A percentile compares a stretch with the other conserved stretches of the same genome.
Conservation (phyloP, 345 rosid species). For the Salix suchowensis region DNA sequence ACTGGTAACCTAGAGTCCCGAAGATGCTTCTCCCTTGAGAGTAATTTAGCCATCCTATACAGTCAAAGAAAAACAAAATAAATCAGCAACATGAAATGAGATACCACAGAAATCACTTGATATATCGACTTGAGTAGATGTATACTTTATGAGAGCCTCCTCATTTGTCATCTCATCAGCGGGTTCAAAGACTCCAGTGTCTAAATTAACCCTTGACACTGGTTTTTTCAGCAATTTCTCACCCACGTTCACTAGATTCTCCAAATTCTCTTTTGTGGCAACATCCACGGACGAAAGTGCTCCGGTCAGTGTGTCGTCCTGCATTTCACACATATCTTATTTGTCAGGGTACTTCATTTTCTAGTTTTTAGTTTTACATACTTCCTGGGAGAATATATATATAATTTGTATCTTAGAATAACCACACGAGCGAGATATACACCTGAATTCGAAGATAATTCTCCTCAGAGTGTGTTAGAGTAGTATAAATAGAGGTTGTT, state of each 20-base stretch:
- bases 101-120: not conserved
- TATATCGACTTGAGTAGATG: not conserved
- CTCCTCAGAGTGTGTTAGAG: conserved; percentile 29
- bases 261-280: conserved; percentile 23
- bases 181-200: conserved; percentile 40
- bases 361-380: too few relatives aligned
- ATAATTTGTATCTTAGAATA: too few relatives aligned
- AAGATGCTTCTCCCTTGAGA: conserved; percentile 50
- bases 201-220: conserved; percentile 46
- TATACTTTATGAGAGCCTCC: conserved; percentile 52
- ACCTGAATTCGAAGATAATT: conserved; percentile 54
- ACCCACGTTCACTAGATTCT: conserved; percentile 41
- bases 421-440: not conserved
- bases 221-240: conserved; percentile 46
- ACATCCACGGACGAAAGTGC: conserved; percentile 35
- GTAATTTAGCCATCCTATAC: conserved; percentile 53
- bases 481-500: too few relatives aligned
- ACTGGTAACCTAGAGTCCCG: conserved; percentile 39
- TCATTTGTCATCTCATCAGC: conserved; percentile 33
- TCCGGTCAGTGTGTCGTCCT: conserved; percentile 41
- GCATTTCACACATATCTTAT: not conserved
- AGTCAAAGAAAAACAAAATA: too few relatives aligned
- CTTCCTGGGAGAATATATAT: not conserved
- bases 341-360: too few relatives aligned
- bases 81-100: not conserved